Evolutionary conservation across 139 green algal species (phyloP).

Genomic region (Trebouxia sp.): DNA sequence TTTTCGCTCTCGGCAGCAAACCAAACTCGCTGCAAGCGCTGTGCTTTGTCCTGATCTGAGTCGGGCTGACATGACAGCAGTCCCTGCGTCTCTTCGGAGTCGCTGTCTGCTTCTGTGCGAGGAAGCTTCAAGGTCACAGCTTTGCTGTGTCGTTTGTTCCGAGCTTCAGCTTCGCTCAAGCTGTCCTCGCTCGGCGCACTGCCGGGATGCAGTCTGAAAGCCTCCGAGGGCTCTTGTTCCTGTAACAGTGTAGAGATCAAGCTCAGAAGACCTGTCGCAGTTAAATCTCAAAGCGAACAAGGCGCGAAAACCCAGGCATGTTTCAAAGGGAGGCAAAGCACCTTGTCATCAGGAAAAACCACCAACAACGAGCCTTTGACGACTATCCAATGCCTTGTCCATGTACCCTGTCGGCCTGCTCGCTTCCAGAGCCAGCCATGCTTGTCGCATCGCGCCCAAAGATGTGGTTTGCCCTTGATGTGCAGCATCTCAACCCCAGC

Average conservation of each 20-base stretch:
- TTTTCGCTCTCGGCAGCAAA: constrained; percentile 22
- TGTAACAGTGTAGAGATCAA: neutral
- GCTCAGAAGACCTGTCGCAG: neutral
- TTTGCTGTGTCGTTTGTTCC: constrained; percentile 9
- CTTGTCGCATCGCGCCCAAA: constrained; percentile 11
- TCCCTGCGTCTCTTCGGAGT: neutral
- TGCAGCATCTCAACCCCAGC: neutral
- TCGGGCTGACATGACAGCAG: neutral
- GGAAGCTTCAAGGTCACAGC: constrained; percentile 11
- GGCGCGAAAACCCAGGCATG: neutral
- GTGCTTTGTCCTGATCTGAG: neutral
- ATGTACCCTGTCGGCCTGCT: neutral
- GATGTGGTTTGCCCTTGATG: constrained; percentile 3
- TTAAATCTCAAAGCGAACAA: neutral
- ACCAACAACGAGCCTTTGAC: constrained; percentile 4
- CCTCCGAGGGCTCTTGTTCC: constrained; percentile 3
- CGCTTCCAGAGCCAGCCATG: constrained; percentile 10
- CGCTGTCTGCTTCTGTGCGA: neutral
- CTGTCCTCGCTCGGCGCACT: neutral
- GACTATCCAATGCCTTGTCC: neutral
- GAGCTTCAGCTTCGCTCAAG: neutral
- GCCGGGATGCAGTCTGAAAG: constrained; percentile 10
- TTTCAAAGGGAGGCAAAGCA: neutral
- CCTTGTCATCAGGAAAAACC: constrained; percentile 5
- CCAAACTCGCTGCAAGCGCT: constrained; percentile 5